These are phyloP conservation scores for Xylariomycetidae sp. DNA, from an alignment of 2,329 filamentous ascomycete genomes.

Conservation along the genomic window DNA sequence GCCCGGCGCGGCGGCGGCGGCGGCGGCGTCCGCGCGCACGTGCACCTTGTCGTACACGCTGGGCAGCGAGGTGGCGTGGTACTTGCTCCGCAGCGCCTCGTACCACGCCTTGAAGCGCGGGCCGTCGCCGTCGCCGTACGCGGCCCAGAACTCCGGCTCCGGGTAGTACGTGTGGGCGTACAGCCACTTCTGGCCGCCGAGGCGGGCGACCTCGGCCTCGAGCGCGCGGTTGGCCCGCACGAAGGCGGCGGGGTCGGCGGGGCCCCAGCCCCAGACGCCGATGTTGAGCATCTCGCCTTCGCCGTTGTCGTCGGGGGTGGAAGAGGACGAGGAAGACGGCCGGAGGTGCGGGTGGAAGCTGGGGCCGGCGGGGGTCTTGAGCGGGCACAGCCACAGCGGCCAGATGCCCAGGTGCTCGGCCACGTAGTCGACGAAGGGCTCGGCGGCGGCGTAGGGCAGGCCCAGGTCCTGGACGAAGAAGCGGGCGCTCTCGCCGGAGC, in stretches of 20 bases:
- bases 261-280: slow-evolving; percentile 76
- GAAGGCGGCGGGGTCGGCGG: slow-evolving; percentile 51
- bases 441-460: slow-evolving; percentile 46
- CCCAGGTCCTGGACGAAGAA: slow-evolving; percentile 65
- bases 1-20: slow-evolving; percentile 31
- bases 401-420: slow-evolving; percentile 46
- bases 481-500: slow-evolving; percentile 55
- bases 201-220: slow-evolving; percentile 60
- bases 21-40: slow-evolving; percentile 40
- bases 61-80: slow-evolving; percentile 55
- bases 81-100: slow-evolving; percentile 55
- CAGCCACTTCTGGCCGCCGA: slow-evolving; percentile 79
- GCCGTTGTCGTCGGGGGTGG: slow-evolving; percentile 7
- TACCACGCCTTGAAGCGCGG: slow-evolving; percentile 56
- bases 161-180: slow-evolving; percentile 83
- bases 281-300: slow-evolving; percentile 48
- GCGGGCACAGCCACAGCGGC: slow-evolving; percentile 55
- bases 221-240: slow-evolving; percentile 63
- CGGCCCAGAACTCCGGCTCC: slow-evolving; percentile 62
- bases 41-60: slow-evolving; percentile 66
- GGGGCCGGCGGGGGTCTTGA: slow-evolving; percentile 41
- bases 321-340: slow-evolving; percentile 4
- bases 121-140: slow-evolving; percentile 52
- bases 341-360: slow-evolving; percentile 52
- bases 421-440: slow-evolving; percentile 51